phyloP scores from a whole-genome alignment of 352 stramenopile species.

The Globisporangium okanoganense region DNA sequence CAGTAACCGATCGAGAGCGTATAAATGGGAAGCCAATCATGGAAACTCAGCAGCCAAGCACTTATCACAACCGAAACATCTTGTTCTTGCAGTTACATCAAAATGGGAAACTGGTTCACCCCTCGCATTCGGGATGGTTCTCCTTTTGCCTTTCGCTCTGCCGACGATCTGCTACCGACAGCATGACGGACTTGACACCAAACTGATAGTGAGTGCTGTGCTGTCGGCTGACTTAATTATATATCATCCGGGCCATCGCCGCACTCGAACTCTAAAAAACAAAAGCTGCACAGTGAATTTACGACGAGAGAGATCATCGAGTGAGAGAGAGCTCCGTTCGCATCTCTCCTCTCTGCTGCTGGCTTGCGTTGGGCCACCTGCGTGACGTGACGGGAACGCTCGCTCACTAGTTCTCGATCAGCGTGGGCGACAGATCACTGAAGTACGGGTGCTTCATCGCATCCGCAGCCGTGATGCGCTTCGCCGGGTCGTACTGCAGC shows the following conservation, averaged over 20 bases:
- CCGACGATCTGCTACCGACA: not conserved
- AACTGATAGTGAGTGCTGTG: slow-evolving; percentile 2
- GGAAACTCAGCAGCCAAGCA: not conserved
- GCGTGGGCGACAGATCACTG: slow-evolving; percentile 81
- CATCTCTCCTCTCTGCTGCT: slow-evolving; percentile 3
- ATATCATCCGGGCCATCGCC: slow-evolving; percentile 1
- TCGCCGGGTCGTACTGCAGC: slow-evolving; percentile 85
- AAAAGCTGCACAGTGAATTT: slow-evolving; percentile 4
- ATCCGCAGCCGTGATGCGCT: slow-evolving; percentile 92
- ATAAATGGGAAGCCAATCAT: not conserved
- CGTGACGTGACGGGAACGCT: not conserved
- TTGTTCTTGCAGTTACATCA: slow-evolving; percentile 1
- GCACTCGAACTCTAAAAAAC: slow-evolving; percentile 9
- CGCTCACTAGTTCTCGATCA: slow-evolving; percentile 52
- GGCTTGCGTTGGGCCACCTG: not conserved
- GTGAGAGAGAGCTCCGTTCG: slow-evolving; percentile 3
- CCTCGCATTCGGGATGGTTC: not conserved
- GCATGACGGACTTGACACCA: not conserved
- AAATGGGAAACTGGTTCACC: not conserved
- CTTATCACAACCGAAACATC: not conserved
- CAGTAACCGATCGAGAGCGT: not conserved
- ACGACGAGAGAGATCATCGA: not conserved
- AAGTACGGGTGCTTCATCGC: slow-evolving; percentile 98
- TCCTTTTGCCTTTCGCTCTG: not conserved
- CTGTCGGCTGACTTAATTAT: slow-evolving; percentile 4